Conservation (phyloP, 1,284 basidiomycete genomes). For the Fomitopsis palustris region DNA sequence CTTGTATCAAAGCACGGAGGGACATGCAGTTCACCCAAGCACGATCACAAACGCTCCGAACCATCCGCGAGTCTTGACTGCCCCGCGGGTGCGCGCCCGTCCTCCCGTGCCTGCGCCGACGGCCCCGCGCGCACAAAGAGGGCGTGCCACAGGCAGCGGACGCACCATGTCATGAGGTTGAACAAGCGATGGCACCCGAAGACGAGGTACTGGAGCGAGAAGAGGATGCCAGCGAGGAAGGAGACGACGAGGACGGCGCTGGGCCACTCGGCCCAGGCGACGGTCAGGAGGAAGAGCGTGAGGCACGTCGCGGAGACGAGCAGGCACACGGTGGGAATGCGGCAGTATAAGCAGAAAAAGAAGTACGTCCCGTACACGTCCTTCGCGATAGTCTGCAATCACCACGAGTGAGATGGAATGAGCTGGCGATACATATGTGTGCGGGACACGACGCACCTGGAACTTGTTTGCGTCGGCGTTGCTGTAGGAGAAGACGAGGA, state of each 20-base stretch:
- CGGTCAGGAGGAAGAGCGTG: constrained; percentile 53
- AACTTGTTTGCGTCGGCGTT: constrained; percentile 44
- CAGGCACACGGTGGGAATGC: constrained; percentile 57
- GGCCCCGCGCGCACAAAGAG: neutral
- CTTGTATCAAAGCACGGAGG: no score
- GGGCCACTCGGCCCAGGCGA: constrained; percentile 62
- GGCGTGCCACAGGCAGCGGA: neutral
- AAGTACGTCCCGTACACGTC: constrained; percentile 59
- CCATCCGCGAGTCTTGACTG: no score
- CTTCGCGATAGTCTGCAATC: constrained; percentile 41
- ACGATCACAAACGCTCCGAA: no score
- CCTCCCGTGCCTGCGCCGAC: neutral
- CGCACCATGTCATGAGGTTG: constrained; percentile 18
- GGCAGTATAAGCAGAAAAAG: constrained; percentile 63
- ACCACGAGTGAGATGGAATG: neutral
- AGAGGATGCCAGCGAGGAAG: constrained; percentile 49
- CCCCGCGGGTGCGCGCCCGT: neutral
- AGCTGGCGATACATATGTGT: neutral
- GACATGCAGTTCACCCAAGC: no score
- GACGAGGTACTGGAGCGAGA: constrained; percentile 64
- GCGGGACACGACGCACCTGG: constrained; percentile 34
- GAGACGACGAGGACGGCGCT: constrained; percentile 54
- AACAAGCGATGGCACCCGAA: constrained; percentile 42
- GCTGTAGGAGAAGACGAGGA: constrained; percentile 60
- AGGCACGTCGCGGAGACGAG: constrained; percentile 49